phyloP scores from a whole-genome alignment of 495 filamentous ascomycete genomes.

The Annulohypoxylon stygium region DNA sequence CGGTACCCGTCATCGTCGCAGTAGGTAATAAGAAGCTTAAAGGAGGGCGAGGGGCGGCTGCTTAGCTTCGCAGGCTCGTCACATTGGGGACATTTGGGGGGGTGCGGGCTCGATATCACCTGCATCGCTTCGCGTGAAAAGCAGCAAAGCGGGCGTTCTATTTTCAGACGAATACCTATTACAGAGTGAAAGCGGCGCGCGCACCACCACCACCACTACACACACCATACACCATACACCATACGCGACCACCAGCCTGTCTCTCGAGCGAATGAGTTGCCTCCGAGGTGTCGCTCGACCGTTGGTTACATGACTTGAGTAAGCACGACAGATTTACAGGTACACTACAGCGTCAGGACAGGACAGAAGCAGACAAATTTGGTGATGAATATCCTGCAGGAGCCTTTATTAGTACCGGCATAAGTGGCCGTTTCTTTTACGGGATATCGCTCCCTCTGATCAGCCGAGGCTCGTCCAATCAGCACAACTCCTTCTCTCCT shows the following conservation, averaged over 20 bases:
- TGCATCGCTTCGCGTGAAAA: slow-evolving; percentile 46
- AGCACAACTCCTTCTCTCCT: slow-evolving; percentile 10
- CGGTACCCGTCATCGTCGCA: slow-evolving; percentile 20
- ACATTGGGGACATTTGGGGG: slow-evolving; percentile 33
- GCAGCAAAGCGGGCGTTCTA: slow-evolving; percentile 32
- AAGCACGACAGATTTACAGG: slow-evolving; percentile 31
- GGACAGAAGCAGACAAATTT: slow-evolving; percentile 13
- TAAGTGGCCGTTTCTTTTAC: slow-evolving; percentile 36
- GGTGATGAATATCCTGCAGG: slow-evolving; percentile 27
- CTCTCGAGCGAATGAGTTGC: not conserved
- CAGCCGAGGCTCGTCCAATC: slow-evolving; percentile 36
- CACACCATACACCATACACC: no score
- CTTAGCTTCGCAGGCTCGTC: slow-evolving; percentile 30
- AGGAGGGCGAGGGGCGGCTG: slow-evolving; percentile 39
- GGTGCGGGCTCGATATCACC: slow-evolving; percentile 41
- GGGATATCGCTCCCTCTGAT: slow-evolving; percentile 40
- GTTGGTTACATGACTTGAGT: slow-evolving; percentile 43
- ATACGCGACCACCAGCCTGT: not conserved
- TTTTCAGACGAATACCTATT: slow-evolving; percentile 34
- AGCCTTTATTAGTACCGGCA: slow-evolving; percentile 47
- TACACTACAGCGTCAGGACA: not conserved
- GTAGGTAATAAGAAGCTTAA: slow-evolving; percentile 41
- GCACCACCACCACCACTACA: not conserved
- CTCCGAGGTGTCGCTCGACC: slow-evolving; percentile 27
- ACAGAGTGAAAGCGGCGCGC: not conserved